Conservation (phyloP, 2,329 filamentous ascomycete species). For the Colletotrichum paranaense region DNA sequence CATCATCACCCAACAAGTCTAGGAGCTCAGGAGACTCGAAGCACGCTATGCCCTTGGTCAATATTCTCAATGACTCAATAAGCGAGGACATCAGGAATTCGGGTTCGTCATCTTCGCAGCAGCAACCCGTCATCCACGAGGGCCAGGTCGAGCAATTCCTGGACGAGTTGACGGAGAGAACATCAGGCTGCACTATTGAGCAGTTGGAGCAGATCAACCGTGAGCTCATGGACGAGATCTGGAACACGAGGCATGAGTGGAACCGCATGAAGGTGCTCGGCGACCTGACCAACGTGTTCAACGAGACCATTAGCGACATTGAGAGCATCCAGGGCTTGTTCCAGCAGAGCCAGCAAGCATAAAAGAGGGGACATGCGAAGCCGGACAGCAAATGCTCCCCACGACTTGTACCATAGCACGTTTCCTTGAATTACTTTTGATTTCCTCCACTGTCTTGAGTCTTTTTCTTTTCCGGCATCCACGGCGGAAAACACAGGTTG, state of each 20-base stretch:
- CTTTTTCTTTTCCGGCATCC: neutral
- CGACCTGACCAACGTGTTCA: constrained; percentile 76
- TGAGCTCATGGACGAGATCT: constrained; percentile 89
- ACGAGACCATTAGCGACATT: constrained; percentile 78
- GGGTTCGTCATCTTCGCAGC: constrained; percentile 33
- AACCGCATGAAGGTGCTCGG: constrained; percentile 81
- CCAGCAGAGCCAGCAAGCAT: constrained; percentile 54
- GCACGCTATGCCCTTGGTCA: constrained; percentile 48
- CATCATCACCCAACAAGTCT: constrained; percentile 48
- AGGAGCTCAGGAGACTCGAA: constrained; percentile 46
- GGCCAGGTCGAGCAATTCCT: constrained; percentile 68
- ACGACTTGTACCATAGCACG: constrained; percentile 24
- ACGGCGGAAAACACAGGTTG: constrained; percentile 1
- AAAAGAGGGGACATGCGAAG: neutral
- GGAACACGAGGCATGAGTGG: constrained; percentile 82
- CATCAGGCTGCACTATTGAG: constrained; percentile 86
- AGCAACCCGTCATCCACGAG: constrained; percentile 58
- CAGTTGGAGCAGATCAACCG: constrained; percentile 95
- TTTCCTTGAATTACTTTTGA: neutral
- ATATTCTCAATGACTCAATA: constrained; percentile 53
- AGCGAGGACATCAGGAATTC: constrained; percentile 46
- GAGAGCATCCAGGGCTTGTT: constrained; percentile 61
- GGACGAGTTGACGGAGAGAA: constrained; percentile 71
- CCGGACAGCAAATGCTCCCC: neutral
- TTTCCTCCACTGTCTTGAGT: neutral